A percentile compares a stretch with the other conserved stretches of the same genome.
phyloP scores from a whole-genome alignment of 2,329 filamentous ascomycete genomes.

The Epichloe sibirici region DNA sequence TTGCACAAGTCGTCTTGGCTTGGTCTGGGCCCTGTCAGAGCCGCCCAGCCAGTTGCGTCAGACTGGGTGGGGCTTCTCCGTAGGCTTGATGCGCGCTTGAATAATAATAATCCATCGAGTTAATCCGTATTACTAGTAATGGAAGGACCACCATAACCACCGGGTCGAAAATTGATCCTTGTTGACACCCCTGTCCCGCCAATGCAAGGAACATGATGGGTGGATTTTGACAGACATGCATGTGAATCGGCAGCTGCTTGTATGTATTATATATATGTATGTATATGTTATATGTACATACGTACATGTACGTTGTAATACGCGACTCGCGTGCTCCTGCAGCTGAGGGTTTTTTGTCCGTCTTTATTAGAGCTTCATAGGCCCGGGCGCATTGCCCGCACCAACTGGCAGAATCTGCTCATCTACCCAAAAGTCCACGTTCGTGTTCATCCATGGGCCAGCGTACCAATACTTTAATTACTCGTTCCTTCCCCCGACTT shows the following conservation, averaged over 20 bases:
- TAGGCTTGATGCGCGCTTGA: too few species aligned
- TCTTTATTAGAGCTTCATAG: not conserved
- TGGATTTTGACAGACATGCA: not conserved
- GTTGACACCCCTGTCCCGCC: not conserved
- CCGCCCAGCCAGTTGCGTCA: too few species aligned
- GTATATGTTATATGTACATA: too few species aligned
- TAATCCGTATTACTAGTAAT: too few species aligned
- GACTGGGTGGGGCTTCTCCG: too few species aligned
- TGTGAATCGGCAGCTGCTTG: too few species aligned
- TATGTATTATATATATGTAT: too few species aligned
- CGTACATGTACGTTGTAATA: not conserved
- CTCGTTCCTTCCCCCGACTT: not conserved
- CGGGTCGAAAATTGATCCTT: too few species aligned
- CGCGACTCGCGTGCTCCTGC: not conserved
- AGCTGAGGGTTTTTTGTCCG: not conserved
- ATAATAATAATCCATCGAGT: too few species aligned
- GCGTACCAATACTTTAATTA: not conserved
- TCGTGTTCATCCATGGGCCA: not conserved
- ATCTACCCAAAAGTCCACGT: not conserved
- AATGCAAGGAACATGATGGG: conserved; percentile 5
- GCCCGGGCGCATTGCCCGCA: not conserved
- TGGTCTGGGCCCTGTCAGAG: too few species aligned
- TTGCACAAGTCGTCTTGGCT: too few species aligned
- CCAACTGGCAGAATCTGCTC: not conserved
- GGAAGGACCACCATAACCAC: too few species aligned